phyloP scores from a whole-genome alignment of 2,329 filamentous ascomycete species.

The Pleoardoris graminearum region DNA sequence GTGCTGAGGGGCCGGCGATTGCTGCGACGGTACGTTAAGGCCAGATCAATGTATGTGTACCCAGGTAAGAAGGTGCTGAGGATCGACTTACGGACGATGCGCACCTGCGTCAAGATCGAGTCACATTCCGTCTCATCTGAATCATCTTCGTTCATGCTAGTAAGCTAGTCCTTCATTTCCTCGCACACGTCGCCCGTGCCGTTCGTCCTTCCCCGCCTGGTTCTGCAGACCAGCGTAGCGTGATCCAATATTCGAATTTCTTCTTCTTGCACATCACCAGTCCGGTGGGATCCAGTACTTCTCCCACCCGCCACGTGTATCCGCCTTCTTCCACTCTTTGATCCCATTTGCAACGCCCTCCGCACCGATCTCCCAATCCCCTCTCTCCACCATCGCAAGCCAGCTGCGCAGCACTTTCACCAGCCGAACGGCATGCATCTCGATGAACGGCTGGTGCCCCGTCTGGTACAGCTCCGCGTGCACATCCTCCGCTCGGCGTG shows the following conservation, averaged over 20 bases:
- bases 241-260: too few relatives aligned
- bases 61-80: too few relatives aligned
- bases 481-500: conserved; percentile 6
- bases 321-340: conserved; percentile 24
- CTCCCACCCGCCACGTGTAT: conserved; percentile 17
- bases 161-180: too few relatives aligned
- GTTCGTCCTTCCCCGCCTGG: too few relatives aligned
- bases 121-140: too few relatives aligned
- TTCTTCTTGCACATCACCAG: conserved; percentile 4
- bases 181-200: too few relatives aligned
- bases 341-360: conserved; percentile 22
- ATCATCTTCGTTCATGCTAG: too few relatives aligned
- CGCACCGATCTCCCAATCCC: conserved; percentile 22
- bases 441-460: conserved; percentile 18
- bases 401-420: conserved; percentile 19
- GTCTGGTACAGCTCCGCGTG: conserved; percentile 16
- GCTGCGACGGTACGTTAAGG: neutral
- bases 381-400: conserved; percentile 24
- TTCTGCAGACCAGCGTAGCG: too few relatives aligned
- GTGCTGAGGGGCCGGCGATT: neutral
- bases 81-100: too few relatives aligned
- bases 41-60: too few relatives aligned
- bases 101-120: too few relatives aligned
- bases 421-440: conserved; percentile 14
- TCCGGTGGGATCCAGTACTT: conserved; percentile 17